Base-by-base conservation (phyloP, 202 grass and related monocot species). In the Musa balbisiana region DNA sequence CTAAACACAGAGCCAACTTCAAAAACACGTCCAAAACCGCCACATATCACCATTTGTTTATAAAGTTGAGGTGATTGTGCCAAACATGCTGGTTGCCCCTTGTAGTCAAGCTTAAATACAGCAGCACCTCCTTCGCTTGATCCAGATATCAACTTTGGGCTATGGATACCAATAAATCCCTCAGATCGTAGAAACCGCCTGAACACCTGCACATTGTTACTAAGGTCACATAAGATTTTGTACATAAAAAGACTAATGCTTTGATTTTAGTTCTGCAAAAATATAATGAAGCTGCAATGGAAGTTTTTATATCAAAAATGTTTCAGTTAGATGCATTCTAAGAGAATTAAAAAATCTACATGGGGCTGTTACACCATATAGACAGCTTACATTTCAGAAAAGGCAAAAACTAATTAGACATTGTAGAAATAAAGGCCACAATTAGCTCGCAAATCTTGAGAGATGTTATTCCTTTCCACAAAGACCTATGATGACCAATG, bases 61-160 rank as follows among this genome's bases (percentile, higher is more conserved):
- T 79, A 80, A 43, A 96, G 77, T 29, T 96, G 93, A 70, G 85
- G 90, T 53, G 90, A 96, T 24, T 96, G 93, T 4, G 93, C 87
- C 74, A 96, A 82, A 58, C 90, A 92, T 76, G 93, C 93, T 64
- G 84, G 90, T 54, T 92, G 93, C 0, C 90, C 90, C 81, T 92
- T 96, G 78, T 92, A 96, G 56, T 93, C 83, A 16, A 94, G 73
- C 20, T 82, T 96, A 80, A 96, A 96, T 83, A 96, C 92, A 79
- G 92, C 85, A 16, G 92, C 92, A 77, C 92, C 92, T 33, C 92
- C 92, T 84, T 96, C 92, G 63, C 92, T 96, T 62, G 92, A 87
- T 77, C 89, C 92, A 71, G 74, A 22, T 62, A 88, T 83, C 72
- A 96, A 77, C 49, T 92, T 96, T 66, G 92, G 92, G 54, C 77